A percentile compares a stretch with the other conserved stretches of the same genome.
Conservation (phyloP, 495 filamentous ascomycete species). For the Penicillium macrosclerotiorum region DNA sequence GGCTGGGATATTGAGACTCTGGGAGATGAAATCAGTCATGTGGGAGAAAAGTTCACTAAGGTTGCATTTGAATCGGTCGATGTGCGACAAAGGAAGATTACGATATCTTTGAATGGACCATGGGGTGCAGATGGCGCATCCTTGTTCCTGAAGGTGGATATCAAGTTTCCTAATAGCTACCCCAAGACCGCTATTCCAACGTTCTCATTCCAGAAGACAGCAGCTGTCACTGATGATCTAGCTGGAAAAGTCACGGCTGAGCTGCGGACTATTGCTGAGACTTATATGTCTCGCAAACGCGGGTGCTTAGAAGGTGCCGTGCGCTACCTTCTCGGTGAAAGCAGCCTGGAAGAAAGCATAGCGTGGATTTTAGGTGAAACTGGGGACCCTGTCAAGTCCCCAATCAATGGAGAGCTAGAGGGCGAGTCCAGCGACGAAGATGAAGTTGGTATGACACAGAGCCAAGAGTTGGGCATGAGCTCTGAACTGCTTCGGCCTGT, state of each 20-base stretch:
- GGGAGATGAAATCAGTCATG: slow-evolving; percentile 83
- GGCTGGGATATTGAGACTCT: slow-evolving; percentile 79
- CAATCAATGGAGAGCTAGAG: slow-evolving; percentile 57
- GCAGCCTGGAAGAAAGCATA: slow-evolving; percentile 70
- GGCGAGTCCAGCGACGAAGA: slow-evolving; percentile 85
- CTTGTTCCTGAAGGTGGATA: slow-evolving; percentile 73
- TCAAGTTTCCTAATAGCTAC: slow-evolving; percentile 78
- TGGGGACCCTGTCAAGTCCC: slow-evolving; percentile 44
- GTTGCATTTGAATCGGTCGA: slow-evolving; percentile 85
- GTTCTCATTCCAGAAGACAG: slow-evolving; percentile 74
- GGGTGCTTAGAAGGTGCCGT: slow-evolving; percentile 82
- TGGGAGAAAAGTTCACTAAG: slow-evolving; percentile 78
- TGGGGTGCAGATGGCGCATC: slow-evolving; percentile 72
- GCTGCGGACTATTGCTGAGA: slow-evolving; percentile 65
- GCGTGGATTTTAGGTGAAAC: slow-evolving; percentile 58
- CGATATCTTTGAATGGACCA: slow-evolving; percentile 79
- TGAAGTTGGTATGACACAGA: slow-evolving; percentile 59
- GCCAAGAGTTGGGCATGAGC: slow-evolving; percentile 54
- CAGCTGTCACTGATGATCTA: slow-evolving; percentile 69
- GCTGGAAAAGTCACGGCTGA: slow-evolving; percentile 63
- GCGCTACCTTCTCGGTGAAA: slow-evolving; percentile 81
- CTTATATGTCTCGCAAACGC: slow-evolving; percentile 64
- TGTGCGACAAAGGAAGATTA: slow-evolving; percentile 67
- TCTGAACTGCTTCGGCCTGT: slow-evolving; percentile 52
- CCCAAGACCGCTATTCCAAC: slow-evolving; percentile 62